These are phyloP conservation scores for Penicillium dipodomyicola DNA, from an alignment of 495 filamentous ascomycete genomes.

Conservation along the genomic window DNA sequence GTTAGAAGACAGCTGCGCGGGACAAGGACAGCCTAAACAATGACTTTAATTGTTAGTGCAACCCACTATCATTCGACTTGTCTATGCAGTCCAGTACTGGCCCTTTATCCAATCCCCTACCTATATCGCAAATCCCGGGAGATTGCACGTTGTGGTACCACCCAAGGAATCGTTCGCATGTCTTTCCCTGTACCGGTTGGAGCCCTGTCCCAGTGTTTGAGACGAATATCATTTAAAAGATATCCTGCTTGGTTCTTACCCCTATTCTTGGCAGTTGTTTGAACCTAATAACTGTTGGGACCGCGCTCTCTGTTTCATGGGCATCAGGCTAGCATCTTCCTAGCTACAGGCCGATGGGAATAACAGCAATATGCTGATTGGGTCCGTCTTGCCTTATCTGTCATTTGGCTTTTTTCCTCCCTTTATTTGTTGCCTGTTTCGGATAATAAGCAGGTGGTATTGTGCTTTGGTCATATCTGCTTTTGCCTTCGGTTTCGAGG, in stretches of 20 bases:
- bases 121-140: not conserved
- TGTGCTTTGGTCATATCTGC: slow-evolving; percentile 4
- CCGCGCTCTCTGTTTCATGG: not conserved
- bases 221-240: slow-evolving; percentile 7
- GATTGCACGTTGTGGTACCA: slow-evolving; percentile 1
- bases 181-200: not conserved
- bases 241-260: not conserved
- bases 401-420: not conserved
- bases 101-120: not conserved
- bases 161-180: slow-evolving; percentile 5
- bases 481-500: not conserved
- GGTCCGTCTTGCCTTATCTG: not conserved
- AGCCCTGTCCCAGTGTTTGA: slow-evolving; percentile 6
- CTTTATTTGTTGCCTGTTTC: not conserved
- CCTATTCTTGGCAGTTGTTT: slow-evolving; percentile 1
- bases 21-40: not conserved
- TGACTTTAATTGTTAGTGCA: not conserved
- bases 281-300: not conserved
- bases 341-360: not conserved
- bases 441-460: slow-evolving; percentile 7
- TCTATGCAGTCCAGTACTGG: not conserved
- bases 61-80: not conserved
- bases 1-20: not conserved
- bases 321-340: not conserved
- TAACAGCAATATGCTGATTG: not conserved